phyloP scores from a whole-genome alignment of 768 basidiomycete species.

The Auricularia sp. region DNA sequence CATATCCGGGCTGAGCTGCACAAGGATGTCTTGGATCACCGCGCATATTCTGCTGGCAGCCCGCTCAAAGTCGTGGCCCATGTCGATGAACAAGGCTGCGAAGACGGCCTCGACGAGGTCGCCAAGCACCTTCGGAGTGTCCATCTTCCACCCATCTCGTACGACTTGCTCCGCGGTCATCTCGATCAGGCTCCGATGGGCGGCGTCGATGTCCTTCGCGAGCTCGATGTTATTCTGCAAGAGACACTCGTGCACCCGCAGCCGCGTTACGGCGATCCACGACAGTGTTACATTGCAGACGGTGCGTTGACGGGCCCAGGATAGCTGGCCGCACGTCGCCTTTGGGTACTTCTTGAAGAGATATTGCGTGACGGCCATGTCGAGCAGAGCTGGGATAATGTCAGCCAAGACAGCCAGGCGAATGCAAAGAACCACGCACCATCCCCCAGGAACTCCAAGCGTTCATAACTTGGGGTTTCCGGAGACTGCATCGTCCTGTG shows the following conservation, averaged over 20 bases:
- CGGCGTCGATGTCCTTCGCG: constrained; percentile 48
- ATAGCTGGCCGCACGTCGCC: constrained; percentile 68
- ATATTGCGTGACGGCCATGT: constrained; percentile 61
- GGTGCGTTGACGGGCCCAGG: constrained; percentile 56
- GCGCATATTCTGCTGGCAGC: constrained; percentile 49
- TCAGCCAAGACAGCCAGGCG: neutral
- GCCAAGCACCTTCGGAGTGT: constrained; percentile 77
- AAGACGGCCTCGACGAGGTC: constrained; percentile 80
- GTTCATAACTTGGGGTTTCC: constrained; percentile 61
- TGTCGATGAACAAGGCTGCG: constrained; percentile 77
- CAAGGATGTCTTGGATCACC: constrained; percentile 59
- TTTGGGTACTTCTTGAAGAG: constrained; percentile 58
- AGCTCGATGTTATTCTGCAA: constrained; percentile 62
- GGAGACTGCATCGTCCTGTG: constrained; percentile 62
- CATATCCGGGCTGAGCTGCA: constrained; percentile 45
- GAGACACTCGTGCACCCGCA: constrained; percentile 59
- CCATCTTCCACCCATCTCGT: constrained; percentile 63
- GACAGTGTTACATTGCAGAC: constrained; percentile 70
- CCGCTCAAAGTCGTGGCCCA: constrained; percentile 61
- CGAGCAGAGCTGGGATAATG: constrained; percentile 44
- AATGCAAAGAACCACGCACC: constrained; percentile 37
- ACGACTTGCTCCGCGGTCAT: constrained; percentile 54
- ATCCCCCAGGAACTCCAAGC: constrained; percentile 84
- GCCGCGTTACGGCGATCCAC: constrained; percentile 50
- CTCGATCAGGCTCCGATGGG: constrained; percentile 47